Evolutionary conservation across 192 early-diverging fungal species (phyloP).

Genomic region (Backusella luteola): DNA sequence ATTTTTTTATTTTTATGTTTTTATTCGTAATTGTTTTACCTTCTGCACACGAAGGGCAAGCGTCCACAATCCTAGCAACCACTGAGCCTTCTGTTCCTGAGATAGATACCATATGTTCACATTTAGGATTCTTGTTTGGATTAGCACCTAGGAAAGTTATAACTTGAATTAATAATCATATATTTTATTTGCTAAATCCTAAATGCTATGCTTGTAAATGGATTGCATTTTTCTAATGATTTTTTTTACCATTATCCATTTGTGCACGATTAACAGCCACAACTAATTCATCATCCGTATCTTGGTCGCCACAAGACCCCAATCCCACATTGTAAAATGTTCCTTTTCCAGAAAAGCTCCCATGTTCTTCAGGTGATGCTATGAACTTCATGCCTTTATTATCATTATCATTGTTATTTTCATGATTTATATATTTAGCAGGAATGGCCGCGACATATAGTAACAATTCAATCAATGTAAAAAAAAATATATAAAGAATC

Average conservation of each 20-base stretch:
- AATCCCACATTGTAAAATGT: constrained; percentile 31
- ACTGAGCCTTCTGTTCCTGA: constrained; percentile 11
- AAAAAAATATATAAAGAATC: background rate
- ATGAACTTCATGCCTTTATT: background rate
- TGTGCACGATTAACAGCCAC: constrained; percentile 30
- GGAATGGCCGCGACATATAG: background rate
- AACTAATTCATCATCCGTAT: constrained; percentile 28
- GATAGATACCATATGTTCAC: constrained; percentile 18
- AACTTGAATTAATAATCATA: background rate
- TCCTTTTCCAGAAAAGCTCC: constrained; percentile 16
- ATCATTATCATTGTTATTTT: background rate
- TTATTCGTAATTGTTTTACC: background rate
- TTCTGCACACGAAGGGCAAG: constrained; percentile 20
- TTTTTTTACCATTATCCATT: constrained; percentile 27
- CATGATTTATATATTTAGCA: background rate
- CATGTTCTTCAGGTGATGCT: background rate
- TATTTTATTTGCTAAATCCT: background rate
- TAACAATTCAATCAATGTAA: background rate
- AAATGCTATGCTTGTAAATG: background rate
- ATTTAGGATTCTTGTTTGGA: constrained; percentile 28
- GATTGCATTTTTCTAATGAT: background rate
- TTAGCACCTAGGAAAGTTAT: constrained; percentile 24
- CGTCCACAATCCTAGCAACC: constrained; percentile 19
- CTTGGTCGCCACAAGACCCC: constrained; percentile 32
- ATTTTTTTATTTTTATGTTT: background rate